These are phyloP conservation scores for Suhomyces faveliae DNA, from an alignment of 805 yeast genomes.

Conservation along the genomic window DNA sequence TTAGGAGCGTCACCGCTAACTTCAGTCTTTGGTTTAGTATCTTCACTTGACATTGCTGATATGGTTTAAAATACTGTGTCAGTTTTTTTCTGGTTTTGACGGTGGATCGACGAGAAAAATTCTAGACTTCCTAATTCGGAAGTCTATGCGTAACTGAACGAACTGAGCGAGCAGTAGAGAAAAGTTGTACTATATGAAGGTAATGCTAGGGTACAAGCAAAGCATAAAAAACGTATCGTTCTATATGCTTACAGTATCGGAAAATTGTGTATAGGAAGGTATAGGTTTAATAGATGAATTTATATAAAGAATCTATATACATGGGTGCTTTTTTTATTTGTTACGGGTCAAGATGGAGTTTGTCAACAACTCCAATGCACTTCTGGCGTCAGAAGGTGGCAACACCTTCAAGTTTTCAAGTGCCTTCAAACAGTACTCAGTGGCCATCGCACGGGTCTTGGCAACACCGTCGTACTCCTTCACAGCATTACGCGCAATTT, in stretches of 20 bases:
- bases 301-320: neutral
- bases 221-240: no score
- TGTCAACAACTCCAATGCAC: slow-evolving; percentile 83
- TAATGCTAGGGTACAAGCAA: no score
- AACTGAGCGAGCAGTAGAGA: neutral
- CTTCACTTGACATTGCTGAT: slow-evolving; percentile 31
- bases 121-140: slow-evolving; percentile 9
- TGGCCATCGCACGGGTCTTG: slow-evolving; percentile 74
- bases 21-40: slow-evolving; percentile 28
- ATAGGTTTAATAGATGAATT: no score
- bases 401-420: slow-evolving; percentile 64
- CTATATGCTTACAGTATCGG: no score
- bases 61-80: neutral
- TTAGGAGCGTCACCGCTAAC: slow-evolving; percentile 37
- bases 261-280: no score
- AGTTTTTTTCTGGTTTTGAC: neutral
- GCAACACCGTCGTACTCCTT: slow-evolving; percentile 68
- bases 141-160: neutral
- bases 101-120: slow-evolving; percentile 1
- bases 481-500: slow-evolving; percentile 75
- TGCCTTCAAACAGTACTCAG: slow-evolving; percentile 74
- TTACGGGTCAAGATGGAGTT: slow-evolving; percentile 78
- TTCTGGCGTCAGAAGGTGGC: slow-evolving; percentile 87
- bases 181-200: no score
- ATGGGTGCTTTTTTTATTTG: slow-evolving; percentile 40